Evolutionary conservation across 225 moss, liverwort and hornwort genomes (phyloP), one percentile per base, ranked within the genome.

Genomic region (Rhytidiadelphus loreus): DNA sequence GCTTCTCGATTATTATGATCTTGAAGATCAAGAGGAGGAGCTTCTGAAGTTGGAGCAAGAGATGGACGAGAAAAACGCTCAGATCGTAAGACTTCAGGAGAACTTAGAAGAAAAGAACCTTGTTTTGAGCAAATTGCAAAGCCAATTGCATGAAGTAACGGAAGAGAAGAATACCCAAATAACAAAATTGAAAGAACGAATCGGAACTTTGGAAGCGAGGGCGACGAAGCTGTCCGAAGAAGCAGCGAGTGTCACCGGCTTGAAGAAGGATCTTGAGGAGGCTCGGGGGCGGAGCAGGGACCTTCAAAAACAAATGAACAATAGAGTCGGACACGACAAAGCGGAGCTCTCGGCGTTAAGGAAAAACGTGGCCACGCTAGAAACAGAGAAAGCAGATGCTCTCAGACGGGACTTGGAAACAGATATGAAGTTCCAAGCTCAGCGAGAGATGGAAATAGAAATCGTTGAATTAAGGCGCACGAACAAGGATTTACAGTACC

Each of bases 401-500:
- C 89, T 87, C 22, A 93, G 87, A 87, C 93, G 95, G 81, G 94
- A 96, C 81, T 81, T 92, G 87, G 97, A 97, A 80, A 93, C 92
- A 35, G 95, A 96, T 84, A 89, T 93, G 90, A 96, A 96, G 88
- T 71, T 96, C 89, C 97, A 97, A 86, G 24, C 89, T 37, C 79
- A 88, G 87, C 95, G 95, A 85, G 96, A 96, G 86, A 79, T 97
- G 79, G 97, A 97, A 66, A 91, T 96, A 37, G 96, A 97, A 88
- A 93, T 95, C 19, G 95, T 95, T 85, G 96, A 95, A 66, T 88
- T 97, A 22, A 89, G 97, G 57, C 97, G 97, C 83, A 95, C 93
- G 29, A 97, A 93, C 92, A 97, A 97, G 90, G 97, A 97, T 66
- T 90, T 96, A 53, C 96, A 95, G 72, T 94, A 95, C 69, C 95